Percentiles rank a stretch among this genome's conserved stretches.
phyloP scores from a whole-genome alignment of 116 monocot species.

The Trichopus zeylanicus region DNA sequence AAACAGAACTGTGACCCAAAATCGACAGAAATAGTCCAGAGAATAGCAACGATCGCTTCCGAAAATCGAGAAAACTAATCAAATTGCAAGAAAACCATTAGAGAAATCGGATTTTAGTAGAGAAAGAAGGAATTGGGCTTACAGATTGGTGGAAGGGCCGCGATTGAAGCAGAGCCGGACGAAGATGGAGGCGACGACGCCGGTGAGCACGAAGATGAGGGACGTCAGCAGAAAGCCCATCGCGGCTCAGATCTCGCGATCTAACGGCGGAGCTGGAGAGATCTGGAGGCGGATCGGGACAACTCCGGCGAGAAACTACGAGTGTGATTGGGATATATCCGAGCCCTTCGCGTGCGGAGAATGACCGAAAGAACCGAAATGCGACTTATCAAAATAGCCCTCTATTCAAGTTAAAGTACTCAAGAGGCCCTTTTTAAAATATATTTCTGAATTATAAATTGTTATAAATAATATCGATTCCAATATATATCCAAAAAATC shows the following conservation, averaged over 20 bases:
- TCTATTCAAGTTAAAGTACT: no score
- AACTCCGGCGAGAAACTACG: not conserved
- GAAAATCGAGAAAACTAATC: not conserved
- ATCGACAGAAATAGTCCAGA: no score
- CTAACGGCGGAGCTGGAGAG: not conserved
- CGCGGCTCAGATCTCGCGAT: not conserved
- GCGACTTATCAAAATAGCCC: no score
- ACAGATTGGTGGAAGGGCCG: conserved; percentile 90
- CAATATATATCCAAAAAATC: no score
- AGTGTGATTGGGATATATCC: no score
- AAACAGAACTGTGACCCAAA: no score
- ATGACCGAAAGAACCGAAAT: no score
- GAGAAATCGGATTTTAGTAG: not conserved
- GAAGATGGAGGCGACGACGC: conserved; percentile 45
- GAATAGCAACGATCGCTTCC: no score
- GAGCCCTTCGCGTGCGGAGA: no score
- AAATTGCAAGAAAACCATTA: not conserved
- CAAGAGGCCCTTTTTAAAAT: no score
- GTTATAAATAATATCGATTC: no score
- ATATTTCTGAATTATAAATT: no score
- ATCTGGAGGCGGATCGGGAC: not conserved
- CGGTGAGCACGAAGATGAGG: conserved; percentile 46
- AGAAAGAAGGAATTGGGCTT: not conserved
- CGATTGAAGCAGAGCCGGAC: conserved; percentile 71
- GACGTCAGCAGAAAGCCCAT: conserved; percentile 57